These are phyloP conservation scores for Coniochaeta prunicola DNA, from an alignment of 2,329 filamentous ascomycete genomes.

Conservation along the genomic window DNA sequence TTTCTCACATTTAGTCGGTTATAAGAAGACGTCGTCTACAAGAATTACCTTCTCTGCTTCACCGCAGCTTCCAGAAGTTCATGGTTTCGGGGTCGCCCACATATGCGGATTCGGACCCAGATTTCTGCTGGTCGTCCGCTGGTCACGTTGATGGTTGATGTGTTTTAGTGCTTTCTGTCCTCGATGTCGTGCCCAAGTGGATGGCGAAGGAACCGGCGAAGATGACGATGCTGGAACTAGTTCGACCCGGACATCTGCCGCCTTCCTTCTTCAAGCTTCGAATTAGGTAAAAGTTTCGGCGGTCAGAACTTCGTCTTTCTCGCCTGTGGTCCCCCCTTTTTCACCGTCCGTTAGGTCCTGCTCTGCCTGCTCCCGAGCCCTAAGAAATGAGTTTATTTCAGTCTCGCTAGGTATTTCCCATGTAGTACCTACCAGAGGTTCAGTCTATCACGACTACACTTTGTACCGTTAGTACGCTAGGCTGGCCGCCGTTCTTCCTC, in stretches of 20 bases:
- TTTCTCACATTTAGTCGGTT: too few species aligned
- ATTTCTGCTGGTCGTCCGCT: neutral
- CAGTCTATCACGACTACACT: too few species aligned
- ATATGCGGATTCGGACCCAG: neutral
- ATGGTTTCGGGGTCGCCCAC: neutral
- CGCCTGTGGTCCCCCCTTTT: neutral
- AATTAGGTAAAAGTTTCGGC: conserved; percentile 19
- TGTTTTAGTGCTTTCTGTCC: neutral
- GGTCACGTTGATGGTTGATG: neutral
- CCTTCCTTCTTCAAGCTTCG: conserved; percentile 6
- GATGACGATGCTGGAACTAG: conserved; percentile 4
- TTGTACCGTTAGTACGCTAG: neutral
- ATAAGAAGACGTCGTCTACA: too few species aligned
- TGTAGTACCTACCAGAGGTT: too few species aligned
- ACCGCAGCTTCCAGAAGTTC: neutral
- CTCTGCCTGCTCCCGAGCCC: neutral
- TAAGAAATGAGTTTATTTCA: neutral
- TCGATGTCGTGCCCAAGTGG: neutral
- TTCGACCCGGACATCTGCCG: neutral
- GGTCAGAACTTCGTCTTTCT: neutral
- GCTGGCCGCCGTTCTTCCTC: neutral
- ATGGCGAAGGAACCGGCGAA: conserved; percentile 2
- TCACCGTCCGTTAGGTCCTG: neutral
- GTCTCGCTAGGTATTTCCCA: neutral
- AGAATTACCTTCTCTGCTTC: too few species aligned